Evolutionary conservation across 495 filamentous ascomycete species (phyloP).

Genomic region (Bathelium albidoporum): DNA sequence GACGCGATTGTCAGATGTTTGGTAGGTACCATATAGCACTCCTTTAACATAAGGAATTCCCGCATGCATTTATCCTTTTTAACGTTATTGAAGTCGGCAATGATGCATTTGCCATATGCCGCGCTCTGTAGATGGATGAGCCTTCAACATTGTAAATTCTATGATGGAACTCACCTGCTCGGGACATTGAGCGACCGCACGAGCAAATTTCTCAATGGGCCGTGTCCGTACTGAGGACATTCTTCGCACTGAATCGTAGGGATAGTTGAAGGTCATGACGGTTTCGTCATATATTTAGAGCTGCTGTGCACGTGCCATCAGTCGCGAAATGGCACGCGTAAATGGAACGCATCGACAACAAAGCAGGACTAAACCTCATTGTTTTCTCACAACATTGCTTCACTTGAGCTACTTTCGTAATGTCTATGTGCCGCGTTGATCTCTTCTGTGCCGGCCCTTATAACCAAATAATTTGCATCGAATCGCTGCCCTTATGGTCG

Average conservation of each 20-base stretch:
- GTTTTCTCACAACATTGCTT: not conserved
- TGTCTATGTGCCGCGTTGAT: not conserved
- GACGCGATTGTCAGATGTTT: not conserved
- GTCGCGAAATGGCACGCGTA: not conserved
- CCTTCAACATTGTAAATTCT: not conserved
- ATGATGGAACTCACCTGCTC: conserved; percentile 50
- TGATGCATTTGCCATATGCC: conserved; percentile 83
- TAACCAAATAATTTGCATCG: not conserved
- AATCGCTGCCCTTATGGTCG: conserved; percentile 1
- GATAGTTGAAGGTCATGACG: not conserved
- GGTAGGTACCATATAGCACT: conserved; percentile 70
- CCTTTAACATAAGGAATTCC: conserved; percentile 77
- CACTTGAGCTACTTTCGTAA: not conserved
- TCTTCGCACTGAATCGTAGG: too few species aligned
- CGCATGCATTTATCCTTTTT: conserved; percentile 82
- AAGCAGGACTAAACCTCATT: not conserved
- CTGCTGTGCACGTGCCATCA: not conserved
- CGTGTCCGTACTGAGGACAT: conserved; percentile 31
- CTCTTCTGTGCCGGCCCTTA: not conserved
- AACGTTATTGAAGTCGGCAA: conserved; percentile 81
- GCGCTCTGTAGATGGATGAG: conserved; percentile 47
- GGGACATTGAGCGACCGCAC: conserved; percentile 72
- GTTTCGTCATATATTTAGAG: not conserved
- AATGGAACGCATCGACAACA: not conserved
- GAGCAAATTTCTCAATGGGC: conserved; percentile 83